Conservation (phyloP, 495 filamentous ascomycete genomes). For the Astrocystis sublimbata region DNA sequence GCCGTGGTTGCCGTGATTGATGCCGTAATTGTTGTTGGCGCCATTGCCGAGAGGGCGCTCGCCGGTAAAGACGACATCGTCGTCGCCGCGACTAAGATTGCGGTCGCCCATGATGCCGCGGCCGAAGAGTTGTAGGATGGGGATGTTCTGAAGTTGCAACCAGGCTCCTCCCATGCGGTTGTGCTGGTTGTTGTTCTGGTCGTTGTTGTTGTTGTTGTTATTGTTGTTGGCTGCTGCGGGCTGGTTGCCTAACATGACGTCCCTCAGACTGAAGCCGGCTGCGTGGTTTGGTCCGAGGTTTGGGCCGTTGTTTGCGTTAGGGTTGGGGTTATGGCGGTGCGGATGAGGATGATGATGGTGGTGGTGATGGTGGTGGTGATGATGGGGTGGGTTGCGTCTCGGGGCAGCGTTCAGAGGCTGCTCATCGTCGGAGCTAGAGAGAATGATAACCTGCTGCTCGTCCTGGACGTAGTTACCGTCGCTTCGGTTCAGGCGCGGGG, state of each 20-base stretch:
- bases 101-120: constrained; percentile 4
- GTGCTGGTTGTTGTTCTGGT: not conserved
- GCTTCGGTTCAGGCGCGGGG: constrained; percentile 41
- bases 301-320: too few relatives aligned
- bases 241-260: constrained; percentile 3
- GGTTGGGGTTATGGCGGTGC: too few relatives aligned
- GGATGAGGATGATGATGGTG: not conserved
- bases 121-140: constrained; percentile 20
- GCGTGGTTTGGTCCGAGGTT: not conserved
- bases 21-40: not conserved
- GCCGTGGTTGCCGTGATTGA: not conserved
- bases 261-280: constrained; percentile 2
- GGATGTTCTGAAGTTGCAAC: constrained; percentile 18
- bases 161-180: constrained; percentile 1
- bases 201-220: not conserved
- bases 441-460: constrained; percentile 30
- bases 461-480: constrained; percentile 43
- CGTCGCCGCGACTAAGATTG: constrained; percentile 21
- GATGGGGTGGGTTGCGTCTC: constrained; percentile 7
- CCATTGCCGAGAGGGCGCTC: constrained; percentile 18
- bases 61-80: constrained; percentile 41
- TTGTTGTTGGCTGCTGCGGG: constrained; percentile 4
- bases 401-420: constrained; percentile 12
- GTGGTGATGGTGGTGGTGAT: not conserved
- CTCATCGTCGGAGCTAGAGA: constrained; percentile 33